Conservation (phyloP, 345 rosid genomes). For the Eucalyptus curtisii region DNA sequence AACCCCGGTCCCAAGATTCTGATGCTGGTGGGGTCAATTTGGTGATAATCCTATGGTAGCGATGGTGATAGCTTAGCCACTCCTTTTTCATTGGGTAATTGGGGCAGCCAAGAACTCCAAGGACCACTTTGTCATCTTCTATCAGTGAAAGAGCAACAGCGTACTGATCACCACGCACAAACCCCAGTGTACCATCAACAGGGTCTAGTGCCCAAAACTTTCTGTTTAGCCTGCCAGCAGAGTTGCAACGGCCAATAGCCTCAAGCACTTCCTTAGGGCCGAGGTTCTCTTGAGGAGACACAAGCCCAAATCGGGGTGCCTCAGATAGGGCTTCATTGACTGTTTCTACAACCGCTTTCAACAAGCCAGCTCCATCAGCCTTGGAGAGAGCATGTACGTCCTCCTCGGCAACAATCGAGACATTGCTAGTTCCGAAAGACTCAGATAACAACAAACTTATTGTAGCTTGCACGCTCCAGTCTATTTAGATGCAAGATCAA, state of each 20-base stretch:
- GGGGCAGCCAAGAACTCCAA: constrained; percentile 92
- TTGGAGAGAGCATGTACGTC: constrained; percentile 57
- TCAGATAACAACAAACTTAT: constrained; percentile 77
- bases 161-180: constrained; percentile 91
- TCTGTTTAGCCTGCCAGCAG: constrained; percentile 61
- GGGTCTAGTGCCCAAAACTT: constrained; percentile 92
- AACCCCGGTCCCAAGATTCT: constrained; percentile 47
- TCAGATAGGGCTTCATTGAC: constrained; percentile 64
- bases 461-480: constrained; percentile 90
- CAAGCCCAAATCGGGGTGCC: constrained; percentile 58
- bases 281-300: constrained; percentile 34
- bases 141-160: constrained; percentile 87
- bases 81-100: constrained; percentile 82
- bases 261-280: constrained; percentile 45
- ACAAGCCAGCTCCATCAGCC: constrained; percentile 36
- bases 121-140: constrained; percentile 59
- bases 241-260: constrained; percentile 71
- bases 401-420: constrained; percentile 78
- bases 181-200: constrained; percentile 89
- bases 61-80: constrained; percentile 41
- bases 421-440: constrained; percentile 34
- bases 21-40: constrained; percentile 10
- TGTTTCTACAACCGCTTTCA: constrained; percentile 39
- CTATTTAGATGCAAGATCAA: constrained; percentile 8
- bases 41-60: neutral